These are phyloP conservation scores for Huntiella bhutanensis DNA, from an alignment of 2,329 filamentous ascomycete species.

Conservation along the genomic window DNA sequence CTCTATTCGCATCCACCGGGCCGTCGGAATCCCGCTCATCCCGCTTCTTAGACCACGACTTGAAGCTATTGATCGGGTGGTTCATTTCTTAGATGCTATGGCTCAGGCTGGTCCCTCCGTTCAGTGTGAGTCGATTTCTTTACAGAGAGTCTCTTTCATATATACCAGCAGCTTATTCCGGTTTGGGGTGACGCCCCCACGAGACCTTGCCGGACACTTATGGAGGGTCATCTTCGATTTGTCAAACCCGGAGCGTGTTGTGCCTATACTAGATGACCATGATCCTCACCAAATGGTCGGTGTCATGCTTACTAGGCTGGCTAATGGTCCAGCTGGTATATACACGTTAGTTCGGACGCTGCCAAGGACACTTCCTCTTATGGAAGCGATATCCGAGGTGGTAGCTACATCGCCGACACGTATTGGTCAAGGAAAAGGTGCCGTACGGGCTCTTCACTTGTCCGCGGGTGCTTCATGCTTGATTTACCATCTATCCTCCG, in stretches of 20 bases:
- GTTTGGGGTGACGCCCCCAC: constrained; percentile 1
- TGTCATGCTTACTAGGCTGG: constrained; percentile 36
- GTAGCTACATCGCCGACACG: constrained; percentile 16
- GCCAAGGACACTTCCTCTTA: constrained; percentile 42
- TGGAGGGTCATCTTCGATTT: constrained; percentile 43
- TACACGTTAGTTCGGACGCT: constrained; percentile 35
- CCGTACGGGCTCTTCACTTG: constrained; percentile 32
- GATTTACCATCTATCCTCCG: constrained; percentile 27
- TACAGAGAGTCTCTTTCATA: constrained; percentile 47
- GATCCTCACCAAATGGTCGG: constrained; percentile 51
- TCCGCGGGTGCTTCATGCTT: constrained; percentile 39
- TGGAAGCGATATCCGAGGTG: constrained; percentile 29
- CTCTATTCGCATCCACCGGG: constrained; percentile 37
- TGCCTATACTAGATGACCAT: constrained; percentile 23
- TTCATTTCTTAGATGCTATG: constrained; percentile 50
- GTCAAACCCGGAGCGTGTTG: constrained; percentile 23
- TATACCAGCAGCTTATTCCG: constrained; percentile 24
- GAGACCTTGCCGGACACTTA: not conserved
- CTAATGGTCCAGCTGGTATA: constrained; percentile 36
- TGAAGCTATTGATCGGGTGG: constrained; percentile 49
- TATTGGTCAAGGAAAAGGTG: constrained; percentile 24
- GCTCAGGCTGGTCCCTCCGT: constrained; percentile 35
- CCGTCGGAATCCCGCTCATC: constrained; percentile 39
- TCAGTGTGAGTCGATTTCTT: constrained; percentile 36
- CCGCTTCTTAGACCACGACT: constrained; percentile 40